These are phyloP conservation scores for Priceomyces medius DNA, from an alignment of 805 yeast species.

Conservation along the genomic window DNA sequence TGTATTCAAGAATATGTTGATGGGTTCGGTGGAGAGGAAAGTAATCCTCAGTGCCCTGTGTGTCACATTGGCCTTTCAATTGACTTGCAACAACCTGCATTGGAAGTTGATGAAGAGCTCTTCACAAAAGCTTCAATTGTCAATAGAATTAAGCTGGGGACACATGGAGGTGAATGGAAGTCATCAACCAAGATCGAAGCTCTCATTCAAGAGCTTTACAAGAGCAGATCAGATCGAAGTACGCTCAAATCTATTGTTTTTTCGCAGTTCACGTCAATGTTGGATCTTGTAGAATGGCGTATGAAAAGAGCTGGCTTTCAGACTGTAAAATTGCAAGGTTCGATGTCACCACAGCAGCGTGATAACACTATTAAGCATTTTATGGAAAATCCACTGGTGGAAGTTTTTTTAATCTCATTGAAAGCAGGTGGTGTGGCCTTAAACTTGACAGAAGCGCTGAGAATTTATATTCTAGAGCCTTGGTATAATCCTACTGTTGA, in stretches of 20 bases:
- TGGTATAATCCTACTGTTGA: conserved; percentile 99
- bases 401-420: conserved; percentile 88
- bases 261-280: conserved; percentile 95
- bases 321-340: conserved; percentile 92
- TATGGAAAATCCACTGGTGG: conserved; percentile 90
- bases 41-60: conserved; percentile 82
- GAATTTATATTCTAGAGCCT: conserved; percentile 92
- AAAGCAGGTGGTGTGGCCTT: conserved; percentile 99
- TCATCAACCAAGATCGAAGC: conserved; percentile 98
- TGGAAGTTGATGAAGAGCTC: conserved; percentile 63
- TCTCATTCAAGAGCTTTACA: conserved; percentile 86
- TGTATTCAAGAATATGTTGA: conserved; percentile 90
- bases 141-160: conserved; percentile 78
- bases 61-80: conserved; percentile 93
- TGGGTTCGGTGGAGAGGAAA: conserved; percentile 62
- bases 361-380: conserved; percentile 88
- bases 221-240: conserved; percentile 76
- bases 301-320: conserved; percentile 91
- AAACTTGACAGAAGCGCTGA: conserved; percentile 94
- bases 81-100: conserved; percentile 82
- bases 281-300: conserved; percentile 95
- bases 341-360: conserved; percentile 95
- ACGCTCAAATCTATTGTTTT: conserved; percentile 96
- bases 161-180: conserved; percentile 73
- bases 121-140: conserved; percentile 72